Evolutionary conservation across 805 yeast genomes (phyloP).

Genomic region (Candida patagonica): DNA sequence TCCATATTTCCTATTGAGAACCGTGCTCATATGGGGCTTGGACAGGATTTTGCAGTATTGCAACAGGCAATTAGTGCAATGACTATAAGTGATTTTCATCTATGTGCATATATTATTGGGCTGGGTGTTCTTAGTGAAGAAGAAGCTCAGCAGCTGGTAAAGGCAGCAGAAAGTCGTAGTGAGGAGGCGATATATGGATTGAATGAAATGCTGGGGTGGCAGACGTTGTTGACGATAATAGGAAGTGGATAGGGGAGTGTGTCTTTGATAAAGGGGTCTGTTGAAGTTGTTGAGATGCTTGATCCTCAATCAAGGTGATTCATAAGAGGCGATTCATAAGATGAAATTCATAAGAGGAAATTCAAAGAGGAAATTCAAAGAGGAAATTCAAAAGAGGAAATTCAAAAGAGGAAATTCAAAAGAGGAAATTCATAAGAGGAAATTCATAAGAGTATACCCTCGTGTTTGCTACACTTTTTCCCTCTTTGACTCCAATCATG

Average conservation of each 20-base stretch:
- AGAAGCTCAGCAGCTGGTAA: constrained; percentile 44
- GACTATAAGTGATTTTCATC: constrained; percentile 63
- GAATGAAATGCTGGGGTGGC: constrained; percentile 70
- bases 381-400: too few relatives aligned
- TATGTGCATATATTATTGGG: constrained; percentile 48
- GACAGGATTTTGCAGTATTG: constrained; percentile 56
- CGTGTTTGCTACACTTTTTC: too few relatives aligned
- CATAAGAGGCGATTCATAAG: too few relatives aligned
- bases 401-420: too few relatives aligned
- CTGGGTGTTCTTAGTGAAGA: constrained; percentile 47
- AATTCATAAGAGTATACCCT: too few relatives aligned
- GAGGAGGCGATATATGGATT: constrained; percentile 41
- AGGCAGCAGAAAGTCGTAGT: constrained; percentile 37
- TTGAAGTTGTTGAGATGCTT: too few relatives aligned
- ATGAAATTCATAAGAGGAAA: too few relatives aligned
- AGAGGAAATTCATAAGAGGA: too few relatives aligned
- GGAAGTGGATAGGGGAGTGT: constrained; percentile 9
- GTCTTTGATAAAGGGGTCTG: too few relatives aligned
- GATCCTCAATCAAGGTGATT: too few relatives aligned
- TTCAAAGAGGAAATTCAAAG: too few relatives aligned
- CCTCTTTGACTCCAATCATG: too few relatives aligned
- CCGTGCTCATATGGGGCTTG: constrained; percentile 62
- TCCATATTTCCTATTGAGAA: constrained; percentile 64
- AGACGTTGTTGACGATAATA: constrained; percentile 55
- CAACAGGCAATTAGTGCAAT: constrained; percentile 25